phyloP scores from a whole-genome alignment of 495 filamentous ascomycete genomes.

The Talaromyces stipitatus region DNA sequence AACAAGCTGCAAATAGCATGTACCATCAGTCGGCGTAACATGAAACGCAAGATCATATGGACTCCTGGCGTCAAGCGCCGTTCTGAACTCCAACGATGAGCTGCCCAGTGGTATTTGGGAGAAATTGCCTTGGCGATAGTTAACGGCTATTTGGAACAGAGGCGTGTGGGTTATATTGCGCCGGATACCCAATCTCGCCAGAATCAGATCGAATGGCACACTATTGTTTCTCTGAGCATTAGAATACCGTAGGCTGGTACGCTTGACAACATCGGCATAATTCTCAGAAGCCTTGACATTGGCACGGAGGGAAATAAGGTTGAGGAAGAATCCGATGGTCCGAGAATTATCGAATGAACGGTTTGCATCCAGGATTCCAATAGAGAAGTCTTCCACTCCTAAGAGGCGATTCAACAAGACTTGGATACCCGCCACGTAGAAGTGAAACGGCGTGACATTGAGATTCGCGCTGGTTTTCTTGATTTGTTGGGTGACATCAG shows the following conservation, averaged over 20 bases:
- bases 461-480: no score
- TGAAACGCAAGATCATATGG: slow-evolving; percentile 22
- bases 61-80: slow-evolving; percentile 8
- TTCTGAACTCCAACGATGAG: slow-evolving; percentile 16
- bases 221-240: slow-evolving; percentile 22
- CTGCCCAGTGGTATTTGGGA: slow-evolving; percentile 13
- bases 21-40: slow-evolving; percentile 11
- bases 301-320: slow-evolving; percentile 40
- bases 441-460: no score
- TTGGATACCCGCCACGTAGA: no score
- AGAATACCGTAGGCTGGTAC: slow-evolving; percentile 13
- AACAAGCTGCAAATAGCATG: not conserved
- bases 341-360: not conserved
- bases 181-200: slow-evolving; percentile 26
- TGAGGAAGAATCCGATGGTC: slow-evolving; percentile 36
- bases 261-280: slow-evolving; percentile 11
- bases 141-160: slow-evolving; percentile 33
- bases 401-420: no score
- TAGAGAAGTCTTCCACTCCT: no score
- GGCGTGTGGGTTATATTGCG: slow-evolving; percentile 24
- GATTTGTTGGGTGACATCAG: no score
- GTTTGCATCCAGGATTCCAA: not conserved
- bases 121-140: slow-evolving; percentile 25
- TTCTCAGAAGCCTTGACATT: slow-evolving; percentile 5
- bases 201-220: slow-evolving; percentile 38